Percentiles rank a stretch among this genome's conserved stretches.
Evolutionary conservation across 495 filamentous ascomycete species (phyloP).

Genomic region (Annulohypoxylon nitens): DNA sequence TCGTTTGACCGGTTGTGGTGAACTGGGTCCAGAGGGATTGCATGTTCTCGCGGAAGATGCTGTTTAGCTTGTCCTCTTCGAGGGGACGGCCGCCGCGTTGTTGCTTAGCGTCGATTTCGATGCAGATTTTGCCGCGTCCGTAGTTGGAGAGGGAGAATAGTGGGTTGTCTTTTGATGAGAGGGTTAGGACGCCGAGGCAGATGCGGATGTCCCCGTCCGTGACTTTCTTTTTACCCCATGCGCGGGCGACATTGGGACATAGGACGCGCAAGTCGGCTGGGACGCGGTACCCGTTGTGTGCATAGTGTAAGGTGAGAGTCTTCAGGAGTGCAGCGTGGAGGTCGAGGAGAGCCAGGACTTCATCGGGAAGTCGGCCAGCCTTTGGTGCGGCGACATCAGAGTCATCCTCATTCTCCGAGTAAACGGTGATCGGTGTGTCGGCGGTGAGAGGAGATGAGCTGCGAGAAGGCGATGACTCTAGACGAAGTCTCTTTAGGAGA

Average conservation of each 20-base stretch:
- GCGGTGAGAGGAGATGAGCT: slow-evolving; percentile 47
- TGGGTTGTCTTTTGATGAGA: slow-evolving; percentile 36
- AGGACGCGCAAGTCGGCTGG: slow-evolving; percentile 71
- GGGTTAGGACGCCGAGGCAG: slow-evolving; percentile 66
- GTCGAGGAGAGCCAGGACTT: slow-evolving; percentile 68
- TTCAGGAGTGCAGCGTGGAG: slow-evolving; percentile 70
- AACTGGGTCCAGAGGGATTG: slow-evolving; percentile 61
- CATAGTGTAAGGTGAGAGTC: slow-evolving; percentile 69
- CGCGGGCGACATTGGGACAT: slow-evolving; percentile 65
- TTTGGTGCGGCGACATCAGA: slow-evolving; percentile 15
- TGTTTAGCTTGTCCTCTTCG: slow-evolving; percentile 68
- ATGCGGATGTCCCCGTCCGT: slow-evolving; percentile 69
- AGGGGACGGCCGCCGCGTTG: slow-evolving; percentile 57
- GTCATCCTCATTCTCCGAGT: slow-evolving; percentile 49
- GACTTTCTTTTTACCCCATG: slow-evolving; percentile 73
- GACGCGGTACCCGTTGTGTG: slow-evolving; percentile 72
- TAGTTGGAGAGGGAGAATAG: slow-evolving; percentile 71
- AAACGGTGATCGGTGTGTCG: slow-evolving; percentile 47
- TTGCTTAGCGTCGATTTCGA: slow-evolving; percentile 54
- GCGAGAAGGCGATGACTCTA: slow-evolving; percentile 55
- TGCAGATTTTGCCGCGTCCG: slow-evolving; percentile 63
- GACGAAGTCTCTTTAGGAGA: slow-evolving; percentile 57
- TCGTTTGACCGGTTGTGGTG: slow-evolving; percentile 34
- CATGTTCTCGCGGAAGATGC: slow-evolving; percentile 65
- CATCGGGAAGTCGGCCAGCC: slow-evolving; percentile 59